These are phyloP conservation scores for Hsuehochloa calcarea DNA, from an alignment of 176 grass and related monocot genomes.

Conservation along the genomic window DNA sequence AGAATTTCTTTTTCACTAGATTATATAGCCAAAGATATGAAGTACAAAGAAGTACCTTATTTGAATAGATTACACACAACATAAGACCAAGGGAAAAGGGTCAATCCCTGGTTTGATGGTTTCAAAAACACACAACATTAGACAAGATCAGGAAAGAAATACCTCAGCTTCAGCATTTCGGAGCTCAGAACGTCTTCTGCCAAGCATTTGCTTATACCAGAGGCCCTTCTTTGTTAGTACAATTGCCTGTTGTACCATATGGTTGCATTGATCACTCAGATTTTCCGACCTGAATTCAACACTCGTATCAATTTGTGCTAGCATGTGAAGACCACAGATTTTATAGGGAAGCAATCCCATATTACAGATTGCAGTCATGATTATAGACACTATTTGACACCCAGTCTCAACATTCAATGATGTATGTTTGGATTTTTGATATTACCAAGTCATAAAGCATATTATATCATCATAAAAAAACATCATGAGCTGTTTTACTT, in stretches of 20 bases:
- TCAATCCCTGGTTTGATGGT: not conserved
- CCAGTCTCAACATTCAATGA: not conserved
- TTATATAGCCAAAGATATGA: not conserved
- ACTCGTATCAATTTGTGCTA: slow-evolving; percentile 29
- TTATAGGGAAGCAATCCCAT: not conserved
- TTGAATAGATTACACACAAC: not conserved
- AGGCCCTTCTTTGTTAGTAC: slow-evolving; percentile 69
- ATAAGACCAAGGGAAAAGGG: not conserved
- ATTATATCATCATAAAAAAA: not conserved
- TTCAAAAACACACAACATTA: not conserved
- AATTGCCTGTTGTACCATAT: slow-evolving; percentile 55
- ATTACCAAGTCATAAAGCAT: not conserved
- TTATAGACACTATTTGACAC: not conserved
- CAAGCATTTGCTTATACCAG: slow-evolving; percentile 74
- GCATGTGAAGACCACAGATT: not conserved
- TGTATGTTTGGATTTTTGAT: not conserved
- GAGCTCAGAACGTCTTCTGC: slow-evolving; percentile 61
- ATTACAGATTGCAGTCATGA: not conserved
- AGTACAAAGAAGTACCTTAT: not conserved
- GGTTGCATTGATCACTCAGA: slow-evolving; percentile 53
- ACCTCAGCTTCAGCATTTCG: slow-evolving; percentile 87
- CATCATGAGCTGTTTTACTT: not conserved
- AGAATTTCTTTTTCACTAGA: not conserved
- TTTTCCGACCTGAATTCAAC: slow-evolving; percentile 58
- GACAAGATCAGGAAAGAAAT: slow-evolving; percentile 22